Conservation (phyloP, 192 early-diverging fungal species). For the Coemansia sp. region DNA sequence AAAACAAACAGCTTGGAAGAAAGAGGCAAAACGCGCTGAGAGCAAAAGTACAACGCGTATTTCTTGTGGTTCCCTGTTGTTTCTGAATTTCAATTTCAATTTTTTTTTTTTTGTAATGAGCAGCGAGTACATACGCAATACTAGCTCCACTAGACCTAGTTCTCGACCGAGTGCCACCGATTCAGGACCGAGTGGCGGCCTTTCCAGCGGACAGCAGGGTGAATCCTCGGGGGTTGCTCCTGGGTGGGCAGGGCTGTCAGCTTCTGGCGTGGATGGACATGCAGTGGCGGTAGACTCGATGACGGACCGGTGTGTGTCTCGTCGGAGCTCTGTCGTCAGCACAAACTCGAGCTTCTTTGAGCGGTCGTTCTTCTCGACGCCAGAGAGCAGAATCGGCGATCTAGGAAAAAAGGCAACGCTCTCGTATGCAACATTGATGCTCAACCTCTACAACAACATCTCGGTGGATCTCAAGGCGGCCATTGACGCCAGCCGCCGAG, state of each 20-base stretch:
- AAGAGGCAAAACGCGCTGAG: no score
- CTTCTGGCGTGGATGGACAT: background rate
- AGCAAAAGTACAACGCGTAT: no score
- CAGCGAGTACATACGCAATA: background rate
- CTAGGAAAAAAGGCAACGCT: slow-evolving; percentile 41
- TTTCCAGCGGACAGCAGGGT: background rate
- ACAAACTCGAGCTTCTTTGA: slow-evolving; percentile 54
- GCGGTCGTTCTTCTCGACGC: slow-evolving; percentile 51
- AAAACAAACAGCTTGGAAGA: no score
- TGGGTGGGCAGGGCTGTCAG: background rate
- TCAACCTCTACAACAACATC: slow-evolving; percentile 53
- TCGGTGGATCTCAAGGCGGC: slow-evolving; percentile 41
- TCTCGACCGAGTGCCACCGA: background rate
- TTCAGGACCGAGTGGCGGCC: background rate
- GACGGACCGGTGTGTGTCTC: slow-evolving; percentile 32
- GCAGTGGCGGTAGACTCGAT: slow-evolving; percentile 7
- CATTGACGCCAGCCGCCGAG: slow-evolving; percentile 33
- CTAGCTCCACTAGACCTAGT: background rate
- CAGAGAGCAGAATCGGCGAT: slow-evolving; percentile 45
- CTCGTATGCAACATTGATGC: slow-evolving; percentile 48
- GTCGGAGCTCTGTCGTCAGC: slow-evolving; percentile 52
- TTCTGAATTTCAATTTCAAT: background rate
- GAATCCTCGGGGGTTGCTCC: background rate
- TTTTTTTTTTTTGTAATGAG: background rate
- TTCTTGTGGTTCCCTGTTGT: background rate